A percentile compares a stretch with the other conserved stretches of the same genome.
These are phyloP conservation scores for Hericium rajendrae DNA, from an alignment of 768 basidiomycete species.

Conservation along the genomic window DNA sequence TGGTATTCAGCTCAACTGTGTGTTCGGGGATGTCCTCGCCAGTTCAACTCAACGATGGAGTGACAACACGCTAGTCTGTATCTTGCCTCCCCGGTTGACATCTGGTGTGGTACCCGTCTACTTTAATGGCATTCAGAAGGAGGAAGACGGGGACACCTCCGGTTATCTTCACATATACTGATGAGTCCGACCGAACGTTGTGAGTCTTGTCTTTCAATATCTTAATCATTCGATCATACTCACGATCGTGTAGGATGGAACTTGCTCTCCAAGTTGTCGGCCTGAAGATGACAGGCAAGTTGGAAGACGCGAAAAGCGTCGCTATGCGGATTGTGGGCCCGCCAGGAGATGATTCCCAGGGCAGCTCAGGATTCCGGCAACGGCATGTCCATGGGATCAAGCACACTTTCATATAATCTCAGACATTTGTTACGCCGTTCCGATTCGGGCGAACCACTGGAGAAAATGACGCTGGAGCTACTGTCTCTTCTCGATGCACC, in stretches of 20 bases:
- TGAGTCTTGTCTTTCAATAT: slow-evolving; percentile 31
- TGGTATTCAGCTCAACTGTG: slow-evolving; percentile 57
- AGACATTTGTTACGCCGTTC: slow-evolving; percentile 49
- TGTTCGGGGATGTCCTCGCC: slow-evolving; percentile 79
- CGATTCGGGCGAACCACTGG: slow-evolving; percentile 54
- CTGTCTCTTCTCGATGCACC: slow-evolving; percentile 68
- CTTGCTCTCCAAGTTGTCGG: slow-evolving; percentile 92
- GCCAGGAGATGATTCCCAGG: slow-evolving; percentile 42
- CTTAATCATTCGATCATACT: neutral
- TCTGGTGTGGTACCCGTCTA: slow-evolving; percentile 87
- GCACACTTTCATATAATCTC: slow-evolving; percentile 39
- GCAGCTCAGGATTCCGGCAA: slow-evolving; percentile 5
- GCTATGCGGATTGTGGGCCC: slow-evolving; percentile 87
- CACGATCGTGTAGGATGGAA: slow-evolving; percentile 61
- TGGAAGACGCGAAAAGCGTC: slow-evolving; percentile 88
- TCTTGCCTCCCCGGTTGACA: slow-evolving; percentile 71
- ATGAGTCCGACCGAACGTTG: slow-evolving; percentile 84
- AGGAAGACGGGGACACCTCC: slow-evolving; percentile 44
- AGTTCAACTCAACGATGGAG: slow-evolving; percentile 87
- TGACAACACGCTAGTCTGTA: slow-evolving; percentile 85
- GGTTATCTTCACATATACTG: slow-evolving; percentile 80
- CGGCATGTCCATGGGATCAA: slow-evolving; percentile 38
- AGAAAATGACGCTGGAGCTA: slow-evolving; percentile 66
- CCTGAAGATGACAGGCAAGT: slow-evolving; percentile 91
- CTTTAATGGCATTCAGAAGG: slow-evolving; percentile 68